These are phyloP conservation scores for Ettlia oleoabundans DNA, from an alignment of 139 green algal genomes.

Conservation along the genomic window DNA sequence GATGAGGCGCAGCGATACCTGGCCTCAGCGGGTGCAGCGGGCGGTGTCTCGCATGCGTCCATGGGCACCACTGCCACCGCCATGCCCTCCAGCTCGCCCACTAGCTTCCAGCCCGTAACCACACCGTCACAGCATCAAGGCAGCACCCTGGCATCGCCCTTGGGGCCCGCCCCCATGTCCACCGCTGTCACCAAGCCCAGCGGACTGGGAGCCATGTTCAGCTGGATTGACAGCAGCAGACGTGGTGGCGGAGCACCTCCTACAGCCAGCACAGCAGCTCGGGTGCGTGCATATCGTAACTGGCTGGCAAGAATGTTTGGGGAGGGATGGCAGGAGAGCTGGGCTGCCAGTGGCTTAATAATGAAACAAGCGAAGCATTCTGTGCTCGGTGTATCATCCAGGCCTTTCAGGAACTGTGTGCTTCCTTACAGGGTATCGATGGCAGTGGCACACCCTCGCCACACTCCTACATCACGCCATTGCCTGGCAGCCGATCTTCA, in stretches of 20 bases:
- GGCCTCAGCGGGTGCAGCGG: background rate
- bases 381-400: no score
- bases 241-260: background rate
- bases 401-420: no score
- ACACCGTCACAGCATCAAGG: slow-evolving; percentile 16
- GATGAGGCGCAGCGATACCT: slow-evolving; percentile 48
- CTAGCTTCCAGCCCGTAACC: slow-evolving; percentile 9
- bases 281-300: background rate
- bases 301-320: no score
- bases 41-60: background rate
- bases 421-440: slow-evolving; percentile 5
- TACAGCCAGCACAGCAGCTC: background rate
- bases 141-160: background rate
- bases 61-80: slow-evolving; percentile 24
- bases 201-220: slow-evolving; percentile 28
- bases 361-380: no score
- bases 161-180: slow-evolving; percentile 19
- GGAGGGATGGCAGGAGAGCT: no score
- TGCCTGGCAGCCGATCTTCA: slow-evolving; percentile 4
- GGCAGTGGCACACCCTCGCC: slow-evolving; percentile 13
- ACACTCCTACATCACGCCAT: slow-evolving; percentile 46
- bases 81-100: no score
- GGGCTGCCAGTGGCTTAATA: no score
- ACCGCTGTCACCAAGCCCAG: slow-evolving; percentile 9
- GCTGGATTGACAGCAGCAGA: slow-evolving; percentile 29